phyloP scores from a whole-genome alignment of 2,329 filamentous ascomycete species.

The Magnaporthiopsis poae region DNA sequence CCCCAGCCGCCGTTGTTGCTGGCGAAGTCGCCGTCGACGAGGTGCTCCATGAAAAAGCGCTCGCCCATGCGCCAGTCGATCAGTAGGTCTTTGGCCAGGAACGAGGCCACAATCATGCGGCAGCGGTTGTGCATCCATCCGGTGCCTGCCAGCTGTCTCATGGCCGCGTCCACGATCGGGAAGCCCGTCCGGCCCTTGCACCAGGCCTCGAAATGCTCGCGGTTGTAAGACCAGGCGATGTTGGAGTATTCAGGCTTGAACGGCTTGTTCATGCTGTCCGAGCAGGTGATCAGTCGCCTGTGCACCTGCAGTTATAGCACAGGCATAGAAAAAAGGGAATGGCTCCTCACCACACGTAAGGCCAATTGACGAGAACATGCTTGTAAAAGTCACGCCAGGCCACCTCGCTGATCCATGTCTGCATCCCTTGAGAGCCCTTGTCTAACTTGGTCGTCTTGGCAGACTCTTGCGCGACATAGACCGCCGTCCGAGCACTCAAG shows the following conservation, averaged over 20 bases:
- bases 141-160: slow-evolving; percentile 61
- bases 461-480: slow-evolving; percentile 47
- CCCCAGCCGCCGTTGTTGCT: slow-evolving; percentile 61
- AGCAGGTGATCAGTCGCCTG: not conserved
- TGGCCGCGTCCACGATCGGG: slow-evolving; percentile 76
- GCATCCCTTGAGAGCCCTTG: slow-evolving; percentile 54
- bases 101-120: slow-evolving; percentile 75
- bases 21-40: slow-evolving; percentile 71
- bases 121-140: slow-evolving; percentile 80
- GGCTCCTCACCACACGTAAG: slow-evolving; percentile 62
- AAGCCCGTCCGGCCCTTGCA: slow-evolving; percentile 64
- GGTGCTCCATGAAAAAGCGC: slow-evolving; percentile 69
- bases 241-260: slow-evolving; percentile 76
- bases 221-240: slow-evolving; percentile 71
- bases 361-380: slow-evolving; percentile 76
- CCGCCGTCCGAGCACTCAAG: slow-evolving; percentile 55
- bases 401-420: slow-evolving; percentile 70
- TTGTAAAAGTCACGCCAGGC: slow-evolving; percentile 86
- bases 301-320: too few species aligned
- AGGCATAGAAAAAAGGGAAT: not conserved
- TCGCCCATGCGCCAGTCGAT: slow-evolving; percentile 79
- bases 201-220: slow-evolving; percentile 63
- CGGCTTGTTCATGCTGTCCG: slow-evolving; percentile 45
- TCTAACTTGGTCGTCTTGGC: slow-evolving; percentile 59
- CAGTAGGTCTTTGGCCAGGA: slow-evolving; percentile 69